Base-by-base conservation (phyloP, 345 rosid genomes). In the Acer campestre region DNA sequence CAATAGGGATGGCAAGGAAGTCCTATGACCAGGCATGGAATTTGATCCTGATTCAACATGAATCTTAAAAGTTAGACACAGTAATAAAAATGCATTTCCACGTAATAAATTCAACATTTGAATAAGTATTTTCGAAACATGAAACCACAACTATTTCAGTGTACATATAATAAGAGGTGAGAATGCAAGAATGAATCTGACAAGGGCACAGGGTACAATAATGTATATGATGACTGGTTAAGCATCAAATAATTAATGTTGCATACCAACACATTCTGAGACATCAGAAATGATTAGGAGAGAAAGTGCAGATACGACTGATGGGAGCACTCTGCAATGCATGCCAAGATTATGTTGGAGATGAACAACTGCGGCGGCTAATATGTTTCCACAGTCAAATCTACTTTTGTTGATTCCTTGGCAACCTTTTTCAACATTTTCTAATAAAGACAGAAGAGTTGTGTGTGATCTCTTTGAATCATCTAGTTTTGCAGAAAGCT, bases 281-380 rank as follows among this genome's bases (percentile, higher is more conserved):
- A 76, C 68, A 82, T 79, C 82, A 46, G 59, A 80, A 25, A 86
- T 82, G 68, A 86, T 85, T 55, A 90, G 80, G 81, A 92, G 79
- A 81, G 89, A 84, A 40, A 95, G 89, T 69, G 97, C 92, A 83
- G 85, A 87, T 40, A 87, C 85, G 79, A 80, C 91, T 56, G 99
- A 92, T 56, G 97, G 82, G 68, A 90, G 86, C 80, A 82, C 76
- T 70, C 71, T 55, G 74, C 85, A 83, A 65, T 81, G 77, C 71
- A 72, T 75, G 38, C 90, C 86, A 64, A 88, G 84, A 85, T 81
- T 82, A 80, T 92, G 93, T 53, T 88, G 93, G 69, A 95, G 94
- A 78, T 86, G 73, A 70, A 89, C 65, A 66, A 93, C 85, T 70
- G 85, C 75, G 14, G 77, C 87, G 44, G 90, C 91, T 80, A 95